Percentiles rank a stretch among this genome's conserved stretches.
Conservation (phyloP, 306 rosid species). For the Begonia loranthoides region DNA sequence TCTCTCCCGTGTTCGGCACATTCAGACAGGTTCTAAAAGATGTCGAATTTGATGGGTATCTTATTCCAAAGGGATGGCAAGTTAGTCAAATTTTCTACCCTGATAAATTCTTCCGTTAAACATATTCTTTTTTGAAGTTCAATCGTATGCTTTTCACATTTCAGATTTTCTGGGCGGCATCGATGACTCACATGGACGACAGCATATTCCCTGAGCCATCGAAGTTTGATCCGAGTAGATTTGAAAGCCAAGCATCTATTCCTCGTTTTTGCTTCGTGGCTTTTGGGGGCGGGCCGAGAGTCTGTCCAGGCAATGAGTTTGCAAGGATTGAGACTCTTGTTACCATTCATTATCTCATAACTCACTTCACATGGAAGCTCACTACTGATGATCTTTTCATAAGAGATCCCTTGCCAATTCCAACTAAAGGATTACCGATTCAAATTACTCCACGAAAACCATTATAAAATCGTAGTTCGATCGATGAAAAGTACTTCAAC, state of each 20-base stretch:
- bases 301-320: conserved; percentile 64
- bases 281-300: conserved; percentile 61
- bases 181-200: conserved; percentile 61
- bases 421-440: conserved; percentile 42
- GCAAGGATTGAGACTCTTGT: conserved; percentile 51
- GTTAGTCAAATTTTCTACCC: conserved; percentile 23
- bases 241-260: conserved; percentile 36
- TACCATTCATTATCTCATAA: conserved; percentile 52
- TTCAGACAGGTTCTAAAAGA: conserved; percentile 41
- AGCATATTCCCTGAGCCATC: conserved; percentile 44
- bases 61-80: conserved; percentile 86
- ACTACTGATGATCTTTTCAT: conserved; percentile 34
- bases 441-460: conserved; percentile 27
- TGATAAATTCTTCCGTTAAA: background rate
- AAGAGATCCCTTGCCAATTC: conserved; percentile 50
- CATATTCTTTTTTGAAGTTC: too few species aligned
- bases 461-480: background rate
- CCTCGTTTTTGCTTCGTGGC: conserved; percentile 52
- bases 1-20: conserved; percentile 56
- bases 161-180: conserved; percentile 58
- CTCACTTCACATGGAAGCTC: conserved; percentile 55
- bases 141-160: background rate
- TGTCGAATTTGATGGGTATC: conserved; percentile 43
- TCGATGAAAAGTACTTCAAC: background rate
- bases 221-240: conserved; percentile 63